Evolutionary conservation across 2,329 filamentous ascomycete species (phyloP), one percentile per base, ranked within the genome.

Genomic region (Aspergillus tubingensis): DNA sequence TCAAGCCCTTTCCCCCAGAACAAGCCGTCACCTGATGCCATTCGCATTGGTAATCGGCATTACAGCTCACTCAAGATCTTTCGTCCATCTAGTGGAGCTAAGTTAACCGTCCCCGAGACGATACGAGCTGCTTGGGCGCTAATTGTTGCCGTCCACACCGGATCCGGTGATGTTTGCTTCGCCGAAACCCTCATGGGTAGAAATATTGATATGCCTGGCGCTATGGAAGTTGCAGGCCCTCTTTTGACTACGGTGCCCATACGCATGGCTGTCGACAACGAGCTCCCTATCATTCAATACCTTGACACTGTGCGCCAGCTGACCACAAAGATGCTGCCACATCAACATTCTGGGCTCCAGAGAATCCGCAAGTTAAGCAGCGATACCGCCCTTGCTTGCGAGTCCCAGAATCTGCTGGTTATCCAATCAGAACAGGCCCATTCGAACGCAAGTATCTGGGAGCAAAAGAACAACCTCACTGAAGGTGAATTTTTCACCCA

Each of bases 341-440:
- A 89, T 68, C 85, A 91, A 70, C 87, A 91, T 69, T 80, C 84
- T n/a, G 81, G 81, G n/a, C 64, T 83, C 3, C 81, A 82, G 57
- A 76, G 79, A 43, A 83, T 83, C 61, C 83, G 85, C 8, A 79
- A 80, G 21, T 72, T 88, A 11, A 85, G 83, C 66, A 75, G 79
- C 1, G 78, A 82, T 59, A 73, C 77, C 0, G 74, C 76, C 1
- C 63, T 74, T n/a, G 78, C 76, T 43, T 81, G 80, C 62, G 74
- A 80, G 19, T 80, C 82, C 67, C 76, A 80, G 53, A 83, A 80
- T 57, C 65, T 82, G 5, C 70, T 82, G 3, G 78, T 79, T 1
- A 80, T 82, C 13, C 76, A 79, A 55, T 65, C 70, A 2, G 67
- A 62, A 8, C 68, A 75, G 36, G 64, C 64, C 0, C 57, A 62